Evolutionary conservation across 1,284 basidiomycete species (phyloP).

Genomic region (Caloboletus firmus): DNA sequence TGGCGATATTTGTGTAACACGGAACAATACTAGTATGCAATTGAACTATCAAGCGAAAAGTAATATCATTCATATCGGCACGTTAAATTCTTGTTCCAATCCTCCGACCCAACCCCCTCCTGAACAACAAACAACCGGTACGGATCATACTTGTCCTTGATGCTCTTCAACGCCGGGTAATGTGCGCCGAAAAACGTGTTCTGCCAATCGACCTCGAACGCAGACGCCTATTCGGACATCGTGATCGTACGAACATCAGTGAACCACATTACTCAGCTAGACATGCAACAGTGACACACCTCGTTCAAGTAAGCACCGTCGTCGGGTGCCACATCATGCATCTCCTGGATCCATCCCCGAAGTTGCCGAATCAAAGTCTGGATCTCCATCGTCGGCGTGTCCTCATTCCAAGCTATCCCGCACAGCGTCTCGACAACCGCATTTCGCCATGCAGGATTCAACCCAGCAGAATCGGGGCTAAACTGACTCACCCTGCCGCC

Average conservation of each 20-base stretch:
- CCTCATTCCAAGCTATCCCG: constrained; percentile 36
- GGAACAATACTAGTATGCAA: too few relatives aligned
- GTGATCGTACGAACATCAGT: neutral
- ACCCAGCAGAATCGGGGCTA: constrained; percentile 38
- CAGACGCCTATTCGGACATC: constrained; percentile 35
- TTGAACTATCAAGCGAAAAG: too few relatives aligned
- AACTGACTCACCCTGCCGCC: constrained; percentile 41
- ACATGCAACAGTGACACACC: constrained; percentile 25
- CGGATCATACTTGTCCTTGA: constrained; percentile 48
- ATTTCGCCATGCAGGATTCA: constrained; percentile 46
- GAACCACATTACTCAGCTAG: neutral
- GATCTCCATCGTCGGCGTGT: constrained; percentile 29
- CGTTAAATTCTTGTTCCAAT: constrained; percentile 32
- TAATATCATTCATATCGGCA: constrained; percentile 21
- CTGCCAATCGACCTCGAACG: constrained; percentile 40
- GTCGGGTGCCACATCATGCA: constrained; percentile 27
- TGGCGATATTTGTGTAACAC: too few relatives aligned
- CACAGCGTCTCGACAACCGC: constrained; percentile 28
- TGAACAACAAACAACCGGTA: constrained; percentile 44
- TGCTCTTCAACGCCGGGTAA: constrained; percentile 38
- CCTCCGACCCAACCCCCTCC: constrained; percentile 46
- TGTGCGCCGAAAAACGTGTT: constrained; percentile 47
- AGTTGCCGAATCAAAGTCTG: constrained; percentile 25
- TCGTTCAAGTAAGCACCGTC: constrained; percentile 46
- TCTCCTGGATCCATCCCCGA: constrained; percentile 27